Evolutionary conservation across 2,329 filamentous ascomycete species (phyloP).

Genomic region (Daldinia sp.): DNA sequence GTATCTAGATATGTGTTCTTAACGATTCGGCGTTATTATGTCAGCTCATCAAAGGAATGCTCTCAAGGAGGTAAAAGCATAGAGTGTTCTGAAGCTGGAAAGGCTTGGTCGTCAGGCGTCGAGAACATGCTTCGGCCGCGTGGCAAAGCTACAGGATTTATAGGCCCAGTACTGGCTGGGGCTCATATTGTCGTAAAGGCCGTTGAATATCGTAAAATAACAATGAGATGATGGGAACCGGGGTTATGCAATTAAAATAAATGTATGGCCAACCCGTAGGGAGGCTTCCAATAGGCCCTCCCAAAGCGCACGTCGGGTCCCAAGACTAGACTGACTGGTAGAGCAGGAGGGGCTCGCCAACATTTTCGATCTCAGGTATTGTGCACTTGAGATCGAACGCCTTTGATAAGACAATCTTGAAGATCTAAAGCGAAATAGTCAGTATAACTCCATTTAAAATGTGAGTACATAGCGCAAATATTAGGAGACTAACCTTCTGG

Average conservation of each 20-base stretch:
- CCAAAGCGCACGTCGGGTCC: not conserved
- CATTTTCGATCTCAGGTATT: slow-evolving; percentile 98
- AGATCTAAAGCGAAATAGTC: slow-evolving; percentile 74
- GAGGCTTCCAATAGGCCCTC: slow-evolving; percentile 5
- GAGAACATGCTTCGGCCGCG: slow-evolving; percentile 17
- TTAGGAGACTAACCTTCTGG: slow-evolving; percentile 76
- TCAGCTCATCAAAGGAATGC: slow-evolving; percentile 14
- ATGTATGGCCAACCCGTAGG: slow-evolving; percentile 4
- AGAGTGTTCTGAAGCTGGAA: slow-evolving; percentile 5
- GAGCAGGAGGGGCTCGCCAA: slow-evolving; percentile 92
- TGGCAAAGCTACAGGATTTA: slow-evolving; percentile 13
- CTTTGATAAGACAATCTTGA: slow-evolving; percentile 99
- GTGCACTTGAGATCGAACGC: slow-evolving; percentile 99
- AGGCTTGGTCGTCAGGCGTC: slow-evolving; percentile 5
- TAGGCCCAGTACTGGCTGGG: slow-evolving; percentile 12
- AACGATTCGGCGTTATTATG: slow-evolving; percentile 12
- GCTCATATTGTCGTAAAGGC: slow-evolving; percentile 33
- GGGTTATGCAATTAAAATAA: slow-evolving; percentile 8
- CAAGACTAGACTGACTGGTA: slow-evolving; percentile 74
- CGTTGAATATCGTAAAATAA: slow-evolving; percentile 39
- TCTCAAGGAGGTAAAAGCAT: slow-evolving; percentile 17
- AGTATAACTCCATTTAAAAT: slow-evolving; percentile 11
- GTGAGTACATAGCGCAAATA: not conserved
- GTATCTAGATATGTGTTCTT: slow-evolving; percentile 36
- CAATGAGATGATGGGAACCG: slow-evolving; percentile 9